Conservation (phyloP, 352 stramenopile genomes). For the Pseudoperonospora humuli region DNA sequence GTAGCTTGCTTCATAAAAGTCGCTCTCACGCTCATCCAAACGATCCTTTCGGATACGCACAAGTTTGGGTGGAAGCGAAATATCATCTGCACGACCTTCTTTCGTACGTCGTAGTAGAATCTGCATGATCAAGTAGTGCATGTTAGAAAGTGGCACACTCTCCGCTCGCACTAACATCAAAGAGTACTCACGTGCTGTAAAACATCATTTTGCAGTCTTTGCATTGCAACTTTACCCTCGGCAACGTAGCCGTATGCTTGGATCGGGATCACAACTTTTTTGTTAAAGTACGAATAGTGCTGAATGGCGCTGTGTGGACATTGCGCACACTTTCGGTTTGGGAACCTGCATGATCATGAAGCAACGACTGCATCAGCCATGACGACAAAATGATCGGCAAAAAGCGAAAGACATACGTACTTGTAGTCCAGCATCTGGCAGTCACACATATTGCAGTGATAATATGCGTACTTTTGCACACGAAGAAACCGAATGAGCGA, state of each 20-base stretch:
- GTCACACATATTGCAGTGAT: slow-evolving; percentile 93
- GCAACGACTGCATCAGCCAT: slow-evolving; percentile 10
- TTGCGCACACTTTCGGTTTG: slow-evolving; percentile 79
- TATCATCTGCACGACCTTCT: slow-evolving; percentile 93
- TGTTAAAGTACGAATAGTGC: slow-evolving; percentile 98
- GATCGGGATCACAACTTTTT: slow-evolving; percentile 98
- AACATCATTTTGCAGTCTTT: slow-evolving; percentile 92
- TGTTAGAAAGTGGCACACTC: background rate
- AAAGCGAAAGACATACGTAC: slow-evolving; percentile 37
- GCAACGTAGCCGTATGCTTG: slow-evolving; percentile 91
- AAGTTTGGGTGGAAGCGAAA: slow-evolving; percentile 84
- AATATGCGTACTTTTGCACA: slow-evolving; percentile 96
- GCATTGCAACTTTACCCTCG: slow-evolving; percentile 92
- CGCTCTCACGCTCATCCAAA: slow-evolving; percentile 89
- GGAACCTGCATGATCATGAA: slow-evolving; percentile 33
- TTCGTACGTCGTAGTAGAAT: slow-evolving; percentile 97
- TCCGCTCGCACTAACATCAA: background rate
- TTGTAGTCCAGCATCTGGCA: slow-evolving; percentile 96
- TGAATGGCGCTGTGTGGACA: slow-evolving; percentile 93
- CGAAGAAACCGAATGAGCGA: slow-evolving; percentile 96
- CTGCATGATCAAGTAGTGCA: slow-evolving; percentile 24
- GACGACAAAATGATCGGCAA: background rate
- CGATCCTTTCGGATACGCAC: slow-evolving; percentile 80
- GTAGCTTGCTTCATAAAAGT: slow-evolving; percentile 99
- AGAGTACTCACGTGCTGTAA: slow-evolving; percentile 72